A percentile compares a stretch with the other conserved stretches of the same genome.
Conservation (phyloP, 208 protist species). For the Strigomonas culicis region DNA sequence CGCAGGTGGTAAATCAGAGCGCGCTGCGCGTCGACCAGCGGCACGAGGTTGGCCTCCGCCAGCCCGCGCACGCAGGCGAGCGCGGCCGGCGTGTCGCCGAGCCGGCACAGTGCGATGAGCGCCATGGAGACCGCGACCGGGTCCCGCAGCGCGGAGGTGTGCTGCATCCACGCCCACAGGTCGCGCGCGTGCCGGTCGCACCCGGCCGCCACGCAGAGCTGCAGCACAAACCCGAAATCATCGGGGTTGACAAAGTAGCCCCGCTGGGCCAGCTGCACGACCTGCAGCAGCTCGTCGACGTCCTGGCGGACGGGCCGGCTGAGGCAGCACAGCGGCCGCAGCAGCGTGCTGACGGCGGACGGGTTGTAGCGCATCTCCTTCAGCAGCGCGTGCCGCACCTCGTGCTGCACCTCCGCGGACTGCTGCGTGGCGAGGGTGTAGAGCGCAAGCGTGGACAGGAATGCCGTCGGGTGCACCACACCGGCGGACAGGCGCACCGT, state of each 20-base stretch:
- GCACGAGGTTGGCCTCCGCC: constrained; percentile 43
- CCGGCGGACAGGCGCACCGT: constrained; percentile 12
- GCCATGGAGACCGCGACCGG: constrained; percentile 42
- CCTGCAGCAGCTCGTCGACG: constrained; percentile 32
- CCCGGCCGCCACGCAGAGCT: constrained; percentile 28
- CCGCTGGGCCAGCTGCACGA: constrained; percentile 38
- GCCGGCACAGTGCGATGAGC: constrained; percentile 41
- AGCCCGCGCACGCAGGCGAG: constrained; percentile 63
- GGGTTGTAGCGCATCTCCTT: constrained; percentile 47
- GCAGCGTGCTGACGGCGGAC: constrained; percentile 24
- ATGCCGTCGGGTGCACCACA: background rate
- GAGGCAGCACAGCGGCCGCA: constrained; percentile 45
- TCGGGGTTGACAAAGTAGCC: constrained; percentile 44
- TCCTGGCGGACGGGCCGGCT: constrained; percentile 22
- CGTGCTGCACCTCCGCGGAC: constrained; percentile 12
- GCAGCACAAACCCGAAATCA: constrained; percentile 49
- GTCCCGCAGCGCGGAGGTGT: constrained; percentile 81
- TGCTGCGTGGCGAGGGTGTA: background rate
- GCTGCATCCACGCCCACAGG: constrained; percentile 79
- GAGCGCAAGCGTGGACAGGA: background rate
- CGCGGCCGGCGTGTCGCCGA: constrained; percentile 35
- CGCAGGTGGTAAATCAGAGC: constrained; percentile 44
- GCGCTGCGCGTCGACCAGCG: constrained; percentile 48
- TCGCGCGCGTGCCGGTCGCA: constrained; percentile 26
- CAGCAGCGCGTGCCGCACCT: constrained; percentile 32